Evolutionary conservation across 345 rosid genomes (phyloP).

Genomic region (Rhizophora mangle): DNA sequence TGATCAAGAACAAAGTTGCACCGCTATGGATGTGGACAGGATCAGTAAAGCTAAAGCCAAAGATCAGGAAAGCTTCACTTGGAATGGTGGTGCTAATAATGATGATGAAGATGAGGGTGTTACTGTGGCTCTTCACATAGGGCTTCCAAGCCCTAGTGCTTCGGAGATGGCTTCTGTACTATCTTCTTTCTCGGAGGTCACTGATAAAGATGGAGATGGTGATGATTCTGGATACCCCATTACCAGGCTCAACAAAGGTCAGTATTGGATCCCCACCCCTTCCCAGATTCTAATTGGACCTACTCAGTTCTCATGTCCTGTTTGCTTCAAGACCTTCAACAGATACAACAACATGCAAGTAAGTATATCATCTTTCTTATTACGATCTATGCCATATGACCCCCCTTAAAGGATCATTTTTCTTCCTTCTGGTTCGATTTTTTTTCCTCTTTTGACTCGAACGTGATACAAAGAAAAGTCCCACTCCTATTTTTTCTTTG

Average conservation of each 20-base stretch:
- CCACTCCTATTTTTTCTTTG: not conserved
- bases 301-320: slow-evolving; percentile 97
- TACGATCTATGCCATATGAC: not conserved
- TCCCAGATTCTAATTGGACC: slow-evolving; percentile 98
- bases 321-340: slow-evolving; percentile 92
- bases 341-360: slow-evolving; percentile 99
- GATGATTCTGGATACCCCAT: slow-evolving; percentile 52
- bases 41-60: slow-evolving; percentile 20
- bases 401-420: not conserved
- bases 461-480: not conserved
- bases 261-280: slow-evolving; percentile 98
- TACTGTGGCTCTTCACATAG: slow-evolving; percentile 91
- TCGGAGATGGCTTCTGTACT: slow-evolving; percentile 69
- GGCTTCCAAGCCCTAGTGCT: slow-evolving; percentile 84
- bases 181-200: slow-evolving; percentile 43
- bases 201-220: slow-evolving; percentile 43
- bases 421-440: not conserved
- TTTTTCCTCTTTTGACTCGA: not conserved
- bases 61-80: slow-evolving; percentile 18
- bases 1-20: slow-evolving; percentile 30
- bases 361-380: slow-evolving; percentile 6
- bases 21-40: slow-evolving; percentile 35
- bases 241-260: slow-evolving; percentile 82
- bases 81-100: not conserved
- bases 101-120: slow-evolving; percentile 46